phyloP scores from a whole-genome alignment of 2,329 filamentous ascomycete species.

The Achaetomium macrosporum region DNA sequence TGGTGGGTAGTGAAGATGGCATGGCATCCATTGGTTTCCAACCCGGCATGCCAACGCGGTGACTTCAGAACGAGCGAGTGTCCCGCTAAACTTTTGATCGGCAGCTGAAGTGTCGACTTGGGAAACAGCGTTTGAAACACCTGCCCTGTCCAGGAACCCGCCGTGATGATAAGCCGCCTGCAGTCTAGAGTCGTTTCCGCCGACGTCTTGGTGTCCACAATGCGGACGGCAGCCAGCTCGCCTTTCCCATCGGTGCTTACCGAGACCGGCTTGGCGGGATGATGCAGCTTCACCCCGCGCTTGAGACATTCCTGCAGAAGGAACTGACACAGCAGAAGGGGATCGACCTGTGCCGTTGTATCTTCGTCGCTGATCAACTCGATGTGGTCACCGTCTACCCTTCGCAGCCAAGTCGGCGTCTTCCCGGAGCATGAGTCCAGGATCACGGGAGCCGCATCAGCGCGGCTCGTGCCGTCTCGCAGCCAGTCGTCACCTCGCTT shows the following conservation, averaged over 20 bases:
- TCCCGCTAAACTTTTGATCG: constrained; percentile 59
- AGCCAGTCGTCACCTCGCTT: constrained; percentile 60
- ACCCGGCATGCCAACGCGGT: constrained; percentile 44
- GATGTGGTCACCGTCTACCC: constrained; percentile 47
- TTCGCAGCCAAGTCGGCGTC: constrained; percentile 53
- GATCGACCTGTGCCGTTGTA: constrained; percentile 49
- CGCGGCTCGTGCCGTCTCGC: constrained; percentile 50
- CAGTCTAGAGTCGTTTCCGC: constrained; percentile 53
- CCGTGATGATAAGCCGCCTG: constrained; percentile 58
- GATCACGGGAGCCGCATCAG: constrained; percentile 29
- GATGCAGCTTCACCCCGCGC: constrained; percentile 59
- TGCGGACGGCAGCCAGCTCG: constrained; percentile 46
- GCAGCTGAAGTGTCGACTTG: constrained; percentile 43
- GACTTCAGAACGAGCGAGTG: constrained; percentile 65
- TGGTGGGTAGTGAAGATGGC: constrained; percentile 61
- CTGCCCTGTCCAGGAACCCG: constrained; percentile 64
- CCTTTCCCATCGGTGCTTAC: constrained; percentile 46
- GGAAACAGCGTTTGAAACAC: constrained; percentile 64
- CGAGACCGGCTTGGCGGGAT: constrained; percentile 53
- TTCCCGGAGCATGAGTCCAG: neutral
- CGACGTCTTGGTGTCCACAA: constrained; percentile 40
- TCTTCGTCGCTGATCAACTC: constrained; percentile 57
- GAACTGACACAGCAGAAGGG: constrained; percentile 59
- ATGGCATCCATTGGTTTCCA: constrained; percentile 50
- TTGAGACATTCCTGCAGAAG: constrained; percentile 52